These are phyloP conservation scores for Ogataea ganodermae DNA, from an alignment of 805 yeast genomes.

Conservation along the genomic window DNA sequence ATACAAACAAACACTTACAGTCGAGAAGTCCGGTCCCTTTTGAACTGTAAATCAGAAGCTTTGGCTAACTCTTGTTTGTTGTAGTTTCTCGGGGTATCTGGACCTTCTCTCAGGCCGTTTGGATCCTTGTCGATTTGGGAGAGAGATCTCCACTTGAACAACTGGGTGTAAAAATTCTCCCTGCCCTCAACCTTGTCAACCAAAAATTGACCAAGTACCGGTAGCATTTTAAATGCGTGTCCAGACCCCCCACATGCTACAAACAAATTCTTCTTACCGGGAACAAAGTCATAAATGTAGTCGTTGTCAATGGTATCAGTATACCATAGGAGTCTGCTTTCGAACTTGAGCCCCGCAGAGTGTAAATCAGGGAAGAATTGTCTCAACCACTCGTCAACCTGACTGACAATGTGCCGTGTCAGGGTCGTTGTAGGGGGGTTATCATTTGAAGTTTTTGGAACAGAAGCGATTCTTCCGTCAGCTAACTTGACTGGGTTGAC, in stretches of 20 bases:
- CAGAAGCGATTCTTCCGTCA: slow-evolving; percentile 30
- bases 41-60: slow-evolving; percentile 17
- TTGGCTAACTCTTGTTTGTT: slow-evolving; percentile 23
- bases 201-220: slow-evolving; percentile 35
- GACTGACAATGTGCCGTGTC: slow-evolving; percentile 30
- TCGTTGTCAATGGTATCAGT: slow-evolving; percentile 38
- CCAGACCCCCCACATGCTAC: slow-evolving; percentile 41
- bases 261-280: slow-evolving; percentile 32
- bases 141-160: slow-evolving; percentile 38
- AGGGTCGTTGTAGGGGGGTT: slow-evolving; percentile 27
- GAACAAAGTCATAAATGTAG: slow-evolving; percentile 36
- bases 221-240: slow-evolving; percentile 39
- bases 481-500: slow-evolving; percentile 32
- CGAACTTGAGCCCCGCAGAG: slow-evolving; percentile 25
- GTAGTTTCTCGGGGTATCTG: slow-evolving; percentile 22
- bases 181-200: slow-evolving; percentile 37
- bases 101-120: slow-evolving; percentile 32
- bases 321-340: slow-evolving; percentile 35
- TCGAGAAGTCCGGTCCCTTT: neutral
- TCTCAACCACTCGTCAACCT: slow-evolving; percentile 30
- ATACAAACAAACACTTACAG: neutral
- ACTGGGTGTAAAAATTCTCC: slow-evolving; percentile 32
- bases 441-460: slow-evolving; percentile 34
- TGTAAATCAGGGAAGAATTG: slow-evolving; percentile 34
- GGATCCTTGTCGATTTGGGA: slow-evolving; percentile 28